These are phyloP conservation scores for Krasilnikovozyma curviuscula DNA, from an alignment of 768 basidiomycete species.

Conservation along the genomic window DNA sequence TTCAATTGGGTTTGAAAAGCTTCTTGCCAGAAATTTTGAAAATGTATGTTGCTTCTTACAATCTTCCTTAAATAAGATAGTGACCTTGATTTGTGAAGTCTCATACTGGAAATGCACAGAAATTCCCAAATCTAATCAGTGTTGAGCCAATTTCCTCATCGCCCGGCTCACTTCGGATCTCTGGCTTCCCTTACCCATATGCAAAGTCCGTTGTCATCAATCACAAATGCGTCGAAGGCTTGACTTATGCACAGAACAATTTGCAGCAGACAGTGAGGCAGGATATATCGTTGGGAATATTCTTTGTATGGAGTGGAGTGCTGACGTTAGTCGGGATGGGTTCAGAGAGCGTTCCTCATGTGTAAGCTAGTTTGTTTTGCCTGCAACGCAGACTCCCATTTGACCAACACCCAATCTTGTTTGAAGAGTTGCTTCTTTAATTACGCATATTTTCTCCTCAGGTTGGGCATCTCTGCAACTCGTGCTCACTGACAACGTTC, in stretches of 20 bases:
- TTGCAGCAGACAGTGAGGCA: not conserved
- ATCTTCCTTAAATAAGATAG: too few relatives aligned
- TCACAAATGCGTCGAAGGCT: not conserved
- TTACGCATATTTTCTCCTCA: constrained; percentile 55
- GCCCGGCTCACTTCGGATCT: not conserved
- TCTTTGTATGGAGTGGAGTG: not conserved
- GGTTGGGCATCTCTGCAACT: constrained; percentile 56
- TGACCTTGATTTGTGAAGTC: too few relatives aligned
- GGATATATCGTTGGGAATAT: not conserved
- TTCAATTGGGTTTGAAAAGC: too few relatives aligned
- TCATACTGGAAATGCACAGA: too few relatives aligned
- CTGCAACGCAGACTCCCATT: too few relatives aligned
- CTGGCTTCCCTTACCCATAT: not conserved
- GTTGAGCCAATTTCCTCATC: too few relatives aligned
- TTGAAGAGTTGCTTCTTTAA: constrained; percentile 39
- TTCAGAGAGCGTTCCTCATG: constrained; percentile 67
- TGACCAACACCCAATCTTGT: not conserved
- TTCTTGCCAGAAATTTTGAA: too few relatives aligned
- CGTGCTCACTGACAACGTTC: constrained; percentile 40
- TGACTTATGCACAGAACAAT: not conserved
- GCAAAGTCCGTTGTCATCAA: not conserved
- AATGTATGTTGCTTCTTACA: too few relatives aligned
- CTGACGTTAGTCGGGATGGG: constrained; percentile 22
- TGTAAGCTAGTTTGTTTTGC: constrained; percentile 22
- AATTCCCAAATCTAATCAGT: too few relatives aligned